phyloP scores from a whole-genome alignment of 1,284 basidiomycete genomes.

The Boletus semigastroideus region DNA sequence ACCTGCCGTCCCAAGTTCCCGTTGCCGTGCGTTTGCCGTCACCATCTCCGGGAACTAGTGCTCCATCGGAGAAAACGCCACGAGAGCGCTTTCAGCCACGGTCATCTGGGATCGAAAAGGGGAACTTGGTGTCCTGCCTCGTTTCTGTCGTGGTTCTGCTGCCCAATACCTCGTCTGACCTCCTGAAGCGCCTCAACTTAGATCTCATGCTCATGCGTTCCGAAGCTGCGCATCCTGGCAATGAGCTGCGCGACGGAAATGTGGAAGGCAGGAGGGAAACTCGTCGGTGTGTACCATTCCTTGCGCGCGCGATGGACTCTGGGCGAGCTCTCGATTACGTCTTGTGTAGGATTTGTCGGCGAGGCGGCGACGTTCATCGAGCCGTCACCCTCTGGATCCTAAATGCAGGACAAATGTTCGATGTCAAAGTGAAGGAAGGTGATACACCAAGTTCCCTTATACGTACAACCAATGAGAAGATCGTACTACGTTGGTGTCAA shows the following conservation, averaged over 20 bases:
- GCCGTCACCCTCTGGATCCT: no score
- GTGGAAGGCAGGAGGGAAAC: constrained; percentile 75
- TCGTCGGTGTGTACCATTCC: constrained; percentile 53
- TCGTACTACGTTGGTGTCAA: no score
- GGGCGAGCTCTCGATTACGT: no score
- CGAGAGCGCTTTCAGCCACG: no score
- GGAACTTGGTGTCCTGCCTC: constrained; percentile 22
- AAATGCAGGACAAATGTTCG: no score
- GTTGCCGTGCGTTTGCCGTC: constrained; percentile 8
- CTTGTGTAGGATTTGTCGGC: constrained; percentile 57
- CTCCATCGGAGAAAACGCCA: constrained; percentile 9
- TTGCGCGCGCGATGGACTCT: not conserved
- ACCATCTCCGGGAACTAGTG: not conserved
- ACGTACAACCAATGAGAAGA: not conserved
- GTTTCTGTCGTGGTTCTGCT: constrained; percentile 18
- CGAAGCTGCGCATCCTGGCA: constrained; percentile 74
- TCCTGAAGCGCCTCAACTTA: constrained; percentile 81
- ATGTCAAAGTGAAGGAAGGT: not conserved
- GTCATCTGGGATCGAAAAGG: no score
- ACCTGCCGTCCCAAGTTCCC: constrained; percentile 27
- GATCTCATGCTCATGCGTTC: constrained; percentile 84
- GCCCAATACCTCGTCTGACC: constrained; percentile 28
- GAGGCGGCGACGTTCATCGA: constrained; percentile 83
- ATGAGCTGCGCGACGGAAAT: constrained; percentile 68
- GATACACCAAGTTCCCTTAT: not conserved